Percentiles rank a stretch among this genome's conserved stretches.
Evolutionary conservation across 306 rosid genomes (phyloP).

Genomic region (Begonia peltatifolia): DNA sequence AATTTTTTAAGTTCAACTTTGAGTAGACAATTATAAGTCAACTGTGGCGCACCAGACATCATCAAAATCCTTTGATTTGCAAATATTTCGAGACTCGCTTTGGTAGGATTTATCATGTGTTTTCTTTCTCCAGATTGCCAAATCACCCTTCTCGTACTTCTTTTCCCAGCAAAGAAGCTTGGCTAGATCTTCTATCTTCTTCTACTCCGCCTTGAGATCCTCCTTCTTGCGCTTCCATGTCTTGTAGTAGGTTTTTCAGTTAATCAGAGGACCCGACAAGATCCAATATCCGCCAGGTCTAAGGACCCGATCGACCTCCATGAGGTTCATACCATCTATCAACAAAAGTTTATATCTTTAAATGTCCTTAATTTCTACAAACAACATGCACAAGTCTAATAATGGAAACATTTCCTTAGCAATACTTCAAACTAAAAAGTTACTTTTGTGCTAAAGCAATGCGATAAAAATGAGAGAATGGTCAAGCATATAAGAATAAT

Average conservation of each 20-base stretch:
- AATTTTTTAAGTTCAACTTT: no score
- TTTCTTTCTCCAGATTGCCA: constrained; percentile 81
- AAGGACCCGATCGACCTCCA: constrained; percentile 94
- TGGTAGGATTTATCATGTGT: constrained; percentile 47
- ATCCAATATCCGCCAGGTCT: constrained; percentile 99
- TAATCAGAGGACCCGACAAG: constrained; percentile 95
- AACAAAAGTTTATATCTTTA: constrained; percentile 7
- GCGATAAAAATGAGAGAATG: no score
- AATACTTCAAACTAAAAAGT: no score
- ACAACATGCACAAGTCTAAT: no score
- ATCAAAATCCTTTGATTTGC: constrained; percentile 47
- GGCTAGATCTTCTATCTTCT: constrained; percentile 61
- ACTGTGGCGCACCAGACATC: constrained; percentile 60
- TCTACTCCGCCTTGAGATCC: constrained; percentile 74
- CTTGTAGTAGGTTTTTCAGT: constrained; percentile 87
- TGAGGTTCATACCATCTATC: constrained; percentile 74
- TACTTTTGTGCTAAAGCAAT: no score
- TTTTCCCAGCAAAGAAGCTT: constrained; percentile 95
- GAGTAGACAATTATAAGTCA: neutral
- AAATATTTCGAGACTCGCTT: constrained; percentile 29
- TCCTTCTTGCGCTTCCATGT: constrained; percentile 79
- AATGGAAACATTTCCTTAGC: no score
- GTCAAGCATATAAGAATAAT: no score
- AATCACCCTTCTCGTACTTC: constrained; percentile 89
- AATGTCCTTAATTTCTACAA: no score